Evolutionary conservation across 2,329 filamentous ascomycete genomes (phyloP), one percentile per base, ranked within the genome.

Genomic region (Nectriaceae sp.): DNA sequence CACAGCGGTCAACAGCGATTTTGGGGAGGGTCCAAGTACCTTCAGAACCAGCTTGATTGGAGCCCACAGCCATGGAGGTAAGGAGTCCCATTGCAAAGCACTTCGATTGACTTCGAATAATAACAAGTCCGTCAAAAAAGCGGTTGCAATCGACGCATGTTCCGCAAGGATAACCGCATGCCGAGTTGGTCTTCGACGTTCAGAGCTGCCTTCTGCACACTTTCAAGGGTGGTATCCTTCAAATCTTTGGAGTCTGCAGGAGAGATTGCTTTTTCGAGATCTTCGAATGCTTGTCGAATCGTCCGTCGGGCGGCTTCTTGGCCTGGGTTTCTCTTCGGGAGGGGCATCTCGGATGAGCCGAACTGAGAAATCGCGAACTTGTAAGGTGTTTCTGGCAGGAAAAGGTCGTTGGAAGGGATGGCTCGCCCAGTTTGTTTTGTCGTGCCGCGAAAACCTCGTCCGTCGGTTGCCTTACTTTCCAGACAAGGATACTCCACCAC

Each of bases 21-120:
- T 15, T 31, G 16, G 11, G 10, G 6, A 21, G 24, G 8, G 20
- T 18, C 21, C 20, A 10, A 6, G 31, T 16, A 10, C 39, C 21
- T 16, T 31, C 0, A 73, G 44, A 3, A 74, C 61, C 3, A 74
- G 52, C 6, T 64, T 70, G 21, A 76, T 70, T 0, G 72, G 74
- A 1, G 73, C 72, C 75, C 76, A 79, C 1, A 78, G 61, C 68
- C 68, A 77, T 0, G 71, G 61, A 79, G 29, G 50, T 67, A 78
- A 0, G 69, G 70, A 0, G 74, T 78, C 1, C 74, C 75, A 39
- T 77, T 74, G 51, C 75, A 78, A 0, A 76, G 50, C 1, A 71
- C 58, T 1, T 76, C 73, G 1, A 77, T 61, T 0, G 62, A 60
- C 33, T 70, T 70, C 0, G 71, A 65, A 36, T 77, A 78, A 22